Base-by-base conservation (phyloP, 208 protist species). In the Trypanosoma platydactyli region DNA sequence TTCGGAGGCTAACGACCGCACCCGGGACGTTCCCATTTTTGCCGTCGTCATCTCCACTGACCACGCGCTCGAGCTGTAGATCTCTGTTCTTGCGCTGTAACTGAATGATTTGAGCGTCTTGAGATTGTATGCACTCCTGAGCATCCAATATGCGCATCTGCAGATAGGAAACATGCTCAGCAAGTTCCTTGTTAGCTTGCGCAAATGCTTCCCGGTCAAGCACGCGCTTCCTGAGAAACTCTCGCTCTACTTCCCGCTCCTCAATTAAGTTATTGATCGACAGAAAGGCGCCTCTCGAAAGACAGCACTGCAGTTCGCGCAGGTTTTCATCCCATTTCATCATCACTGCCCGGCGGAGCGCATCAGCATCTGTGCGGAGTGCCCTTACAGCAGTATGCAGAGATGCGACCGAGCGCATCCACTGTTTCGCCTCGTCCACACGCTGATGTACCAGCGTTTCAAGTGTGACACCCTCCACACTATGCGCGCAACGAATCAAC, bases 261-360 rank as follows among this genome's bases (percentile, higher is more conserved):
- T 86, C 49, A 15, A 25, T 13, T n/a, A 49, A 12, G 0, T 3
- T 59, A 3, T 44, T 22, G 40, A 76, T 50, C 15, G 55, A 70
- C 29, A 58, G 63, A 45, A 55, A 67, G 1, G 53, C 53, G 13
- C 58, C 72, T 6, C 38, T 48, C 68, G 81, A 61, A 27, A 71
- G 44, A 18, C 20, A 42, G 9, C 64, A 49, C 44, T 71, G 98
- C 16, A 86, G 84, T 5, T 91, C 91, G 18, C 84, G 76, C n/a
- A 82, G 75, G 51, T 92, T 87, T 57, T 92, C 83, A 25, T 86
- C 55, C 58, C 92, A 92, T 66, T 84, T 74, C 40, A 83, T 45
- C 55, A 79, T 72, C 20, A 96, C 65, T 54, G 89, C 79, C 20
- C 84, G 53, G 0, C 85, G 90, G 20, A 98, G 68, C 0, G 52